Percentiles rank a stretch among this genome's conserved stretches.
Evolutionary conservation across 805 yeast genomes (phyloP).

Genomic region (Zygosaccharomyces bailii): DNA sequence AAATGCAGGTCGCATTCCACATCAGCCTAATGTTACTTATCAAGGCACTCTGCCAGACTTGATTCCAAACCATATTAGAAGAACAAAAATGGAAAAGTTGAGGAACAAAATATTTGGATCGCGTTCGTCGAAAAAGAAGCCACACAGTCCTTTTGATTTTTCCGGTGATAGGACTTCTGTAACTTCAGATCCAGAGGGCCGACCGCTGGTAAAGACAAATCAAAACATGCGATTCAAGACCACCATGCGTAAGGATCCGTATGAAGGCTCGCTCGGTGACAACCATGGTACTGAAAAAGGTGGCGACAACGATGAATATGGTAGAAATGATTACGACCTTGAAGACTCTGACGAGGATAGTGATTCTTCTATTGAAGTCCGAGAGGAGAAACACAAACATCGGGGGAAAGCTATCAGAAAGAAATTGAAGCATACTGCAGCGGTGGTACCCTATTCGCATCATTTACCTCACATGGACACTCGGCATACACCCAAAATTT

Average conservation of each 20-base stretch:
- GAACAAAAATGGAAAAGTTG: slow-evolving; percentile 19
- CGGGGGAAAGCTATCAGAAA: slow-evolving; percentile 16
- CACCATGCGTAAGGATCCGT: slow-evolving; percentile 28
- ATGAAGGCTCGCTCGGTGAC: slow-evolving; percentile 8
- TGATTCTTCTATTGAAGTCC: slow-evolving; percentile 9
- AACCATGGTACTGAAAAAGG: slow-evolving; percentile 7
- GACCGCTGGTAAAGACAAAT: slow-evolving; percentile 16
- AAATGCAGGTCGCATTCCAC: background rate
- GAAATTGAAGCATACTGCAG: slow-evolving; percentile 18
- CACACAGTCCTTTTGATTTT: slow-evolving; percentile 6
- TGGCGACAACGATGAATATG: slow-evolving; percentile 11
- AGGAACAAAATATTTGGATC: slow-evolving; percentile 16
- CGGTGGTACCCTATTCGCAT: slow-evolving; percentile 16
- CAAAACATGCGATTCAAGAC: slow-evolving; percentile 24
- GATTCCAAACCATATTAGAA: slow-evolving; percentile 26
- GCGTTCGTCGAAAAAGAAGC: slow-evolving; percentile 1
- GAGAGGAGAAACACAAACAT: slow-evolving; percentile 12
- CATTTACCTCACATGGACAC: slow-evolving; percentile 16
- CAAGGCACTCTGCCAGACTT: slow-evolving; percentile 30
- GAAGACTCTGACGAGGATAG: slow-evolving; percentile 18
- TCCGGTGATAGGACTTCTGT: slow-evolving; percentile 7
- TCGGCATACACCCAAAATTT: slow-evolving; percentile 31
- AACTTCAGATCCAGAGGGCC: slow-evolving; percentile 14
- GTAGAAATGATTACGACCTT: background rate
- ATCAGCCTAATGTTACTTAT: slow-evolving; percentile 18